These are phyloP conservation scores for Lagenaria siceraria DNA, from an alignment of 306 rosid species.

Conservation along the genomic window DNA sequence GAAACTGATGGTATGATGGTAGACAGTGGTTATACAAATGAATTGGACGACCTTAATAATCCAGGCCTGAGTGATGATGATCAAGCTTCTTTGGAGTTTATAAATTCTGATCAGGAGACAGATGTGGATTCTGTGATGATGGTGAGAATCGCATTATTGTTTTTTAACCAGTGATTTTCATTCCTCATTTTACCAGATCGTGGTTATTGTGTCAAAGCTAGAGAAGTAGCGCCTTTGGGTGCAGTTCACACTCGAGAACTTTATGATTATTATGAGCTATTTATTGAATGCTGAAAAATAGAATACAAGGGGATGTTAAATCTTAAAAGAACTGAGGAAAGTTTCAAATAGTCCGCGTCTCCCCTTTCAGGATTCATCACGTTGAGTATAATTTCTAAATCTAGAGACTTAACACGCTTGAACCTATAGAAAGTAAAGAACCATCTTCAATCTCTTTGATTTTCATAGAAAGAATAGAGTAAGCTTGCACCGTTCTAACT, in stretches of 20 bases:
- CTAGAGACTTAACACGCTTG: background rate
- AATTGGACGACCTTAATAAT: constrained; percentile 20
- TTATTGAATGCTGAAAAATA: background rate
- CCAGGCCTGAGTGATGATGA: constrained; percentile 49
- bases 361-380: background rate
- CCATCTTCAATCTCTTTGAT: background rate
- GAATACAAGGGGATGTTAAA: background rate
- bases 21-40: constrained; percentile 42
- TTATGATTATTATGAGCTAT: background rate
- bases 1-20: constrained; percentile 66
- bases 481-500: background rate
- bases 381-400: background rate
- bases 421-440: background rate
- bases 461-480: background rate
- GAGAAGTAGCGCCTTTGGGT: background rate
- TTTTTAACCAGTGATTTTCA: background rate
- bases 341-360: background rate
- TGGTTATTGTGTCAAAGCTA: background rate
- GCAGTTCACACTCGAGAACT: background rate
- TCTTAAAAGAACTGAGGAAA: background rate
- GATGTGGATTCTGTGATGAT: constrained; percentile 78
- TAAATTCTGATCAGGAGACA: constrained; percentile 67
- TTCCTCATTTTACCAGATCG: background rate
- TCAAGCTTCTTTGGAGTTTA: constrained; percentile 36
- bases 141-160: constrained; percentile 37